These are phyloP conservation scores for Paramecium octaurelia DNA, from an alignment of 73 alveolate genomes.

Conservation along the genomic window DNA sequence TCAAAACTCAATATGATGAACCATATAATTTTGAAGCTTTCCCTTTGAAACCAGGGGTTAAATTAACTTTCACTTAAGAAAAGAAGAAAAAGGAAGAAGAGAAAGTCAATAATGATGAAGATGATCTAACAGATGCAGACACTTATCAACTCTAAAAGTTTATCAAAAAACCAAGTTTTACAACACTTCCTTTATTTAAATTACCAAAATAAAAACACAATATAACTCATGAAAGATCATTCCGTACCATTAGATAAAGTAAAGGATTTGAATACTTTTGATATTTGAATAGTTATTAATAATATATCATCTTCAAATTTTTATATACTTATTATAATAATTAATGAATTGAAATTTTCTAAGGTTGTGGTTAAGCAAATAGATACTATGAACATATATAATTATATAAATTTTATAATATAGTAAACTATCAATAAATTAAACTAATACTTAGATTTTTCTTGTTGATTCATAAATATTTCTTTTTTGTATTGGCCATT, in stretches of 20 bases:
- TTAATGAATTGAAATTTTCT: no score
- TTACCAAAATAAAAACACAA: neutral
- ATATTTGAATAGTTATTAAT: neutral
- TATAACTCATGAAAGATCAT: neutral
- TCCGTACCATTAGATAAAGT: neutral
- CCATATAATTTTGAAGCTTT: constrained; percentile 10
- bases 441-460: no score
- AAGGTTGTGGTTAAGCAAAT: no score
- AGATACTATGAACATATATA: no score
- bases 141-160: neutral
- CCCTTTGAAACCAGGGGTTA: neutral
- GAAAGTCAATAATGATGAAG: neutral
- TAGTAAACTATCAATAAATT: no score
- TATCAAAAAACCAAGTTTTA: neutral
- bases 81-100: neutral
- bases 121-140: neutral
- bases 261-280: neutral
- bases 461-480: no score
- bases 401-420: no score
- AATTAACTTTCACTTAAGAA: neutral
- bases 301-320: neutral
- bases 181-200: neutral
- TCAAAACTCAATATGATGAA: neutral
- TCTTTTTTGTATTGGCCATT: no score
- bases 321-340: no score